These are phyloP conservation scores for Penicillium sp. DNA, from an alignment of 2,329 filamentous ascomycete genomes.

Conservation along the genomic window DNA sequence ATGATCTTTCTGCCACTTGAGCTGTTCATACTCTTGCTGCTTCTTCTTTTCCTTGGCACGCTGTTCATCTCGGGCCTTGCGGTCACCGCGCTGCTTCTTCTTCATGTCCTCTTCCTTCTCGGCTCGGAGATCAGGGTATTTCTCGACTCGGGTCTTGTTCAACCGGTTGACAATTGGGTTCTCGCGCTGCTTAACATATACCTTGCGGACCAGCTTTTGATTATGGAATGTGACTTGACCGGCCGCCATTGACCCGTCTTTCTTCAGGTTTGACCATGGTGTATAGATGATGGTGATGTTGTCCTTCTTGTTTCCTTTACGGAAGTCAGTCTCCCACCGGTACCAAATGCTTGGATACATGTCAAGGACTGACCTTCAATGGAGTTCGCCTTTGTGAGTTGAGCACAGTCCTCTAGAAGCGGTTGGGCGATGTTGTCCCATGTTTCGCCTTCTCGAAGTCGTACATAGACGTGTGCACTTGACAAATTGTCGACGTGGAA, in stretches of 20 bases:
- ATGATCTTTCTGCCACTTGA: conserved; percentile 96
- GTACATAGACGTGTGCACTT: conserved; percentile 92
- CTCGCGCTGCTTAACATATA: conserved; percentile 75
- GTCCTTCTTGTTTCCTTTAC: conserved; percentile 90
- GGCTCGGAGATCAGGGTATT: conserved; percentile 74
- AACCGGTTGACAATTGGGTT: conserved; percentile 95
- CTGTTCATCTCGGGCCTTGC: conserved; percentile 41
- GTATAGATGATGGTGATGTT: conserved; percentile 97
- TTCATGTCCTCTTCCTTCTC: conserved; percentile 76
- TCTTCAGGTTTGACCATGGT: conserved; percentile 93
- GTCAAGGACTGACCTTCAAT: conserved; percentile 69
- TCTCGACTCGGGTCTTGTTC: conserved; percentile 93
- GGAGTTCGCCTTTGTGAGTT: conserved; percentile 97
- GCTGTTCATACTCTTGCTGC: conserved; percentile 73
- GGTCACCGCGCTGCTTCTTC: conserved; percentile 68
- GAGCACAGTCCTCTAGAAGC: conserved; percentile 83
- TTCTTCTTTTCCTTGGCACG: conserved; percentile 43
- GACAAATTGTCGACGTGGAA: conserved; percentile 98
- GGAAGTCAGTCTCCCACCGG: conserved; percentile 14
- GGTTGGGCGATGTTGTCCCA: conserved; percentile 79
- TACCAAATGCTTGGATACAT: neutral
- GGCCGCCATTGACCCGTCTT: conserved; percentile 91
- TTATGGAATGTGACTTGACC: conserved; percentile 96
- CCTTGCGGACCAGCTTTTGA: conserved; percentile 72
- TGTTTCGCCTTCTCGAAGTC: conserved; percentile 70